Percentiles rank a stretch among this genome's conserved stretches.
Evolutionary conservation across 768 basidiomycete genomes (phyloP).

Genomic region (Dioszegia hungarica): DNA sequence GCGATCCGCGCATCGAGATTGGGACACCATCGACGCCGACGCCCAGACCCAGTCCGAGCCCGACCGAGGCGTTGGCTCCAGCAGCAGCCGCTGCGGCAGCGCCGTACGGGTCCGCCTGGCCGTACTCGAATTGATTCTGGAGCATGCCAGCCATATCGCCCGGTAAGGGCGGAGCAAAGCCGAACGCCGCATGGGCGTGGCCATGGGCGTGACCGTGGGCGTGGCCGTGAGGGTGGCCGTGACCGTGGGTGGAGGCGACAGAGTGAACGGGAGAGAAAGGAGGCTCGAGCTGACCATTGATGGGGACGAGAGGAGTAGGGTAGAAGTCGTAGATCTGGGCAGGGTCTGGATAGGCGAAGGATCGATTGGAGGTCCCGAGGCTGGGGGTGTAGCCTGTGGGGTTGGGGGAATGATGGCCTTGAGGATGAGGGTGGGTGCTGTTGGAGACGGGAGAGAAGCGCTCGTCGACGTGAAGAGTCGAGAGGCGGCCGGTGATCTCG

Average conservation of each 20-base stretch:
- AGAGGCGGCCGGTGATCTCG: not conserved
- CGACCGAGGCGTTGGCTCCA: not conserved
- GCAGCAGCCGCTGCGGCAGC: not conserved
- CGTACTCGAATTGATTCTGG: conserved; percentile 8
- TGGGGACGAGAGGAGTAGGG: not conserved
- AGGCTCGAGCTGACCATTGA: not conserved
- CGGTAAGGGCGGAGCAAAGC: not conserved
- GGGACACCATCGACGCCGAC: too few species aligned
- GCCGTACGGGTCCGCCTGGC: conserved; percentile 5
- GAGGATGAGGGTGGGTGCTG: not conserved
- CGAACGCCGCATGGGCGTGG: too few species aligned
- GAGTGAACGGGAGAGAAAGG: not conserved
- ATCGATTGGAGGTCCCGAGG: not conserved
- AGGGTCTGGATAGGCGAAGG: not conserved
- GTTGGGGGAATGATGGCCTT: not conserved
- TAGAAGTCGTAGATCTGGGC: conserved; percentile 1
- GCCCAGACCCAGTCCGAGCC: not conserved
- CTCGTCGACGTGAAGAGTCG: conserved; percentile 2
- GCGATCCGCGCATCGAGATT: too few species aligned
- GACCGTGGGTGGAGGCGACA: too few species aligned
- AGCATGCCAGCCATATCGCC: conserved; percentile 1
- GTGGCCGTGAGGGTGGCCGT: too few species aligned
- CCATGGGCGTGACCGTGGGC: too few species aligned
- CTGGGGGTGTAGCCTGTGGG: not conserved
- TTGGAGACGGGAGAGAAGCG: not conserved